Evolutionary conservation across 1,139 yeast species (phyloP), one percentile per base, ranked within the genome.

Genomic region (Taiozyma sp.): DNA sequence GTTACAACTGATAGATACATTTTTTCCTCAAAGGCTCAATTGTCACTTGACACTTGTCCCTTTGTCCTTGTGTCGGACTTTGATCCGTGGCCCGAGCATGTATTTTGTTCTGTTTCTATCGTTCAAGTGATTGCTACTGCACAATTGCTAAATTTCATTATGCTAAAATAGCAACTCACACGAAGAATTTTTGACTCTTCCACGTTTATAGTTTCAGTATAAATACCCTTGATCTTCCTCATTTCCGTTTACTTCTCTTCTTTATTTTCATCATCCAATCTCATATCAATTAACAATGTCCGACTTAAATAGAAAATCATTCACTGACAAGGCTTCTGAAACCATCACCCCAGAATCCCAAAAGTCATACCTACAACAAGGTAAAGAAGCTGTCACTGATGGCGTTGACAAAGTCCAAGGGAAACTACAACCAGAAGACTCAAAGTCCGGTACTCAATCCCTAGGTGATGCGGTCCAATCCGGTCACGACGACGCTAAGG

Each of bases 241-340:
- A 2, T 12, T 29, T 19, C 22, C 2, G n/a, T 5, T 8, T 19
- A 27, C 8, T 5, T n/a, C 16, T n/a, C 13, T 16, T 9, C 4
- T 12, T 43, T 23, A 12, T 8, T 46, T 13, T 19, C 23, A 19
- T 38, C 42, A 40, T 19, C 45, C 41, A 23, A 13, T 40, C 5
- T 14, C n/a, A 13, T 6, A 23, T 6, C 1, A 12, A 40, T 3
- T 22, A 22, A 40, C n/a, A 59, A 85, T 85, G 91, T 81, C 90
- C 64, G 91, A 85, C 80, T 68, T 78, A 56, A 89, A 88, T 62
- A 87, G 96, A 85, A 88, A 88, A 72, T 72, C 77, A 66, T 77
- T 90, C 65, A 63, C 84, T 60, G 86, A 83, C 69, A 88, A 89
- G 73, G 72, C 80, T 58, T 50, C 75, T 52, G 96, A 88, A 76